phyloP scores from a whole-genome alignment of 345 rosid genomes.

The Sonneratia caseolaris region DNA sequence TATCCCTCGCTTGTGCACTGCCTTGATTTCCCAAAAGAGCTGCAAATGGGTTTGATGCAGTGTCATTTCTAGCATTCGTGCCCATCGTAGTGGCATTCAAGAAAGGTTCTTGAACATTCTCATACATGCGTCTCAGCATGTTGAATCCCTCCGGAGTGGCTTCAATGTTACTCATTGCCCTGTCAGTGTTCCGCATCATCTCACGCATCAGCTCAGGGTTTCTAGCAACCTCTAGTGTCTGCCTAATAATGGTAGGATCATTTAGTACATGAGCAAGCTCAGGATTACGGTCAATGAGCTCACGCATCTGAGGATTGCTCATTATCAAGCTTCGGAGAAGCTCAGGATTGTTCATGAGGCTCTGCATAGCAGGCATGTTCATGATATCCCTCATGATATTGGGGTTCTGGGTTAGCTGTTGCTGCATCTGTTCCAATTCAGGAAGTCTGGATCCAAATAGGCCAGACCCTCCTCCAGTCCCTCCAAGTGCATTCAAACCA shows the following conservation, averaged over 20 bases:
- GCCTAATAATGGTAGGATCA: conserved; percentile 73
- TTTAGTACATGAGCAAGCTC: conserved; percentile 86
- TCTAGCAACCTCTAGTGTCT: conserved; percentile 75
- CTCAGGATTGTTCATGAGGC: conserved; percentile 78
- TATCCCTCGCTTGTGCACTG: conserved; percentile 30
- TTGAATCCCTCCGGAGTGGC: conserved; percentile 84
- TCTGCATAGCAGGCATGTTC: conserved; percentile 80
- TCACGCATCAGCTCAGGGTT: conserved; percentile 95
- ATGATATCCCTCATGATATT: conserved; percentile 74
- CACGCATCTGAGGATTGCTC: conserved; percentile 94
- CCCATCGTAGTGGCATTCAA: conserved; percentile 70
- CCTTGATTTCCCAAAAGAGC: conserved; percentile 51
- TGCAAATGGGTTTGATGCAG: conserved; percentile 48
- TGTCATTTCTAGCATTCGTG: conserved; percentile 41
- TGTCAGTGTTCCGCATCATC: conserved; percentile 82
- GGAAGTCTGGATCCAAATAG: conserved; percentile 57
- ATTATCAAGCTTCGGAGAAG: conserved; percentile 66
- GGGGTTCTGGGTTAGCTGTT: conserved; percentile 71
- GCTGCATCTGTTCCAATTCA: conserved; percentile 75
- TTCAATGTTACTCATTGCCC: conserved; percentile 87
- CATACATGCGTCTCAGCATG: conserved; percentile 19
- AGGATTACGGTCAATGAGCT: conserved; percentile 80
- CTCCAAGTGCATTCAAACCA: conserved; percentile 50
- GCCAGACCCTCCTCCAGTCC: conserved; percentile 40
- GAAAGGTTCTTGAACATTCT: conserved; percentile 82